Evolutionary conservation across 2,329 filamentous ascomycete species (phyloP).

Genomic region (Verticillium isaacii): DNA sequence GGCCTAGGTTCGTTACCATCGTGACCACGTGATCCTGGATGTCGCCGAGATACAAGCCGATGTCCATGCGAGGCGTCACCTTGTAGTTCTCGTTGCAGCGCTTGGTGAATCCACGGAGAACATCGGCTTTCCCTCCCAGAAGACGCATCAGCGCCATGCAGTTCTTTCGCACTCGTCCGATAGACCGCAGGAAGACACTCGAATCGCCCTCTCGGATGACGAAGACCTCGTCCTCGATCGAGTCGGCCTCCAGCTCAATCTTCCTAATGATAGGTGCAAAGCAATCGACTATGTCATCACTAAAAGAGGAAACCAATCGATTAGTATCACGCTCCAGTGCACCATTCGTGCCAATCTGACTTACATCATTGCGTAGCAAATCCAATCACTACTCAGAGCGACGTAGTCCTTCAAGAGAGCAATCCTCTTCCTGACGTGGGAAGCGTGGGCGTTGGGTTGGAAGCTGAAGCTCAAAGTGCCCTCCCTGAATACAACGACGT

Average conservation of each 20-base stretch:
- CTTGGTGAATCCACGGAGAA: conserved; percentile 95
- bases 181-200: conserved; percentile 77
- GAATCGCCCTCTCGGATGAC: conserved; percentile 88
- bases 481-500: conserved; percentile 94
- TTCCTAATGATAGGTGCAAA: conserved; percentile 87
- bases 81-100: conserved; percentile 97
- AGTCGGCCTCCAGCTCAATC: conserved; percentile 83
- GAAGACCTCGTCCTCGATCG: conserved; percentile 94
- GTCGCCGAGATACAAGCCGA: conserved; percentile 92
- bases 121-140: conserved; percentile 94
- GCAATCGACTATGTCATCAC: conserved; percentile 94
- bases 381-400: conserved; percentile 93
- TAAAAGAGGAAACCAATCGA: conserved; percentile 22
- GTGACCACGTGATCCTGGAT: conserved; percentile 99
- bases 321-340: not conserved
- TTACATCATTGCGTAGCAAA: conserved; percentile 96
- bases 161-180: conserved; percentile 88
- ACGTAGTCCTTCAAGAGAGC: conserved; percentile 92
- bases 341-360: conserved; percentile 22
- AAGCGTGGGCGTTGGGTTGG: conserved; percentile 77
- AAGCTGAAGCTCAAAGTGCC: conserved; percentile 95
- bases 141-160: conserved; percentile 91
- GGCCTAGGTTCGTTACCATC: conserved; percentile 93
- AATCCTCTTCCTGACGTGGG: conserved; percentile 87
- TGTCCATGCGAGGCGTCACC: conserved; percentile 91